These are phyloP conservation scores for Pythium myriotylum DNA, from an alignment of 352 stramenopile species.

Conservation along the genomic window DNA sequence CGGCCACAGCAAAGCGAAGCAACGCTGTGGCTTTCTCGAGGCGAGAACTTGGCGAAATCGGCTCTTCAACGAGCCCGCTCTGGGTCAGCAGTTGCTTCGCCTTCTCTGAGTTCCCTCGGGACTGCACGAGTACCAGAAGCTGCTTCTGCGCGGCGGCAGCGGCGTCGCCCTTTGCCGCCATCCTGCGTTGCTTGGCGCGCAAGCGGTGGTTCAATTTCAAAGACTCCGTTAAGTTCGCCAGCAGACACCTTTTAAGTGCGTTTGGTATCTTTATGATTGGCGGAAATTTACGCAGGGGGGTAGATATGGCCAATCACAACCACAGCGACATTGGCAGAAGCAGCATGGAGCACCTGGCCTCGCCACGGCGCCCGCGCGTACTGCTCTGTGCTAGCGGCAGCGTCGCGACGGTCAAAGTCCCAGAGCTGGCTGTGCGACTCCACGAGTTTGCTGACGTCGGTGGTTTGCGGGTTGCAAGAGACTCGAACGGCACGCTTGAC, in stretches of 20 bases:
- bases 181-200: conserved; percentile 11
- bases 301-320: neutral
- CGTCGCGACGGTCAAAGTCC: conserved; percentile 88
- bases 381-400: conserved; percentile 83
- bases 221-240: conserved; percentile 16
- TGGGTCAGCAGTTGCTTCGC: conserved; percentile 14
- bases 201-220: conserved; percentile 25
- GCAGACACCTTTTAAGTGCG: neutral
- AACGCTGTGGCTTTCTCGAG: conserved; percentile 17
- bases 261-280: conserved; percentile 9
- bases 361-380: conserved; percentile 44
- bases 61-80: neutral
- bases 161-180: conserved; percentile 13
- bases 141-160: conserved; percentile 30
- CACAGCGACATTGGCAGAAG: neutral
- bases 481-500: too few species aligned
- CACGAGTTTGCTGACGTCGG: conserved; percentile 56
- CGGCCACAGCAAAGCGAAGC: conserved; percentile 5
- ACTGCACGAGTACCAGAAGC: conserved; percentile 27
- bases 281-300: neutral
- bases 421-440: conserved; percentile 75
- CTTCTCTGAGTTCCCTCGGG: conserved; percentile 22
- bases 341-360: conserved; percentile 7
- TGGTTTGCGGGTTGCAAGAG: neutral
- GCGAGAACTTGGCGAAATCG: conserved; percentile 5